Conservation (phyloP, 1,284 basidiomycete species). For the Apiotrichum gracile region DNA sequence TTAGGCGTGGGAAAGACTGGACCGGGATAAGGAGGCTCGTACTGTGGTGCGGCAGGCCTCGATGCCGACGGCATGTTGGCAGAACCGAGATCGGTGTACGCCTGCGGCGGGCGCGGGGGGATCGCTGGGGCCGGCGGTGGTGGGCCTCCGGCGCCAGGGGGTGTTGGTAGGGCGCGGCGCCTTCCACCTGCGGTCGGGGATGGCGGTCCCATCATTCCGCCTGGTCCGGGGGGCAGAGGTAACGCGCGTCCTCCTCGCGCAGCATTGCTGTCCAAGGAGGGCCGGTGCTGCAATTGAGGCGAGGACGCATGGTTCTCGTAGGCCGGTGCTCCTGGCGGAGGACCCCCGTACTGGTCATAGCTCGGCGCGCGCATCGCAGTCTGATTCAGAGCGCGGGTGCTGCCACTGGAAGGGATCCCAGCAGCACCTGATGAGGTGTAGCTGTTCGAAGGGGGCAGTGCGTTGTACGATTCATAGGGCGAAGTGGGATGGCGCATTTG, state of each 20-base stretch:
- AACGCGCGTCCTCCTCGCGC: neutral
- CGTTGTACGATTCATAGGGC: too few species aligned
- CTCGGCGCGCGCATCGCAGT: too few species aligned
- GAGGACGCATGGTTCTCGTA: neutral
- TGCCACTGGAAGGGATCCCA: too few species aligned
- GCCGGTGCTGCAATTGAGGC: neutral
- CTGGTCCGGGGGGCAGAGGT: neutral
- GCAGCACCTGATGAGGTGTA: too few species aligned
- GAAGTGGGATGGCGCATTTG: too few species aligned
- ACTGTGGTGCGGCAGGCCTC: neutral
- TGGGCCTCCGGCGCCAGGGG: neutral
- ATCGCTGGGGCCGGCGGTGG: neutral
- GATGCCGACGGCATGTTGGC: neutral
- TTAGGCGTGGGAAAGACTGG: neutral
- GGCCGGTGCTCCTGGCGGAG: too few species aligned
- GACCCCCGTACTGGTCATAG: too few species aligned
- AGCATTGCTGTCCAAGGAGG: neutral
- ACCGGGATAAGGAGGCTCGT: slow-evolving; percentile 1
- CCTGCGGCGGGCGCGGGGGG: neutral
- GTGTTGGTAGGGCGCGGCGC: neutral
- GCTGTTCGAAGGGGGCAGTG: too few species aligned
- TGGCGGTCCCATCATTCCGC: neutral
- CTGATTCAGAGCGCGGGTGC: too few species aligned
- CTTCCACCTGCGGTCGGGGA: neutral
- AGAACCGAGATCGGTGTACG: neutral